Evolutionary conservation across 2,329 filamentous ascomycete genomes (phyloP).

Genomic region (Colletotrichum destructivum): DNA sequence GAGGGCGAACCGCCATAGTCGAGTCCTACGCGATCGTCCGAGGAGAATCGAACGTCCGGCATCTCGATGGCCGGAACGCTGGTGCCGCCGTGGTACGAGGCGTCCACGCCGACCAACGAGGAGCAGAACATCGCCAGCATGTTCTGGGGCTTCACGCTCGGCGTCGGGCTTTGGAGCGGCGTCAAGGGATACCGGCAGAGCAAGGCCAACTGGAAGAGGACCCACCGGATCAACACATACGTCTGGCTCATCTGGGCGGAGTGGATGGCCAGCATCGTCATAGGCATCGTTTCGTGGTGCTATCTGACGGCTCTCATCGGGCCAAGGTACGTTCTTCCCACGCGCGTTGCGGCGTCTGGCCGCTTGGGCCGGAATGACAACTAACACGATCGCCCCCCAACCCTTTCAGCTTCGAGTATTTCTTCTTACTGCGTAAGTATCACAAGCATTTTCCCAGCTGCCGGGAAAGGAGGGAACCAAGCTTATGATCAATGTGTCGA

Average conservation of each 20-base stretch:
- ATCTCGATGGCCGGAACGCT: conserved; percentile 34
- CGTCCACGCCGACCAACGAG: conserved; percentile 32
- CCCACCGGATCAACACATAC: conserved; percentile 54
- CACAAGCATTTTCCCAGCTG: too few species aligned
- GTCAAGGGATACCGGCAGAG: conserved; percentile 56
- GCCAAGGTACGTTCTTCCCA: conserved; percentile 46
- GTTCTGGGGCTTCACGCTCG: conserved; percentile 55
- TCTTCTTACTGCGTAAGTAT: conserved; percentile 36
- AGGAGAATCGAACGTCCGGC: not conserved
- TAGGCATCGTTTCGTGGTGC: conserved; percentile 55
- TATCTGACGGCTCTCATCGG: conserved; percentile 52
- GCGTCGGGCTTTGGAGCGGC: conserved; percentile 52
- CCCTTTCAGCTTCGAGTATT: conserved; percentile 23
- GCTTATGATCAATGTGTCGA: not conserved
- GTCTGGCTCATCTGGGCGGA: conserved; percentile 59
- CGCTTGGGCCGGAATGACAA: too few species aligned
- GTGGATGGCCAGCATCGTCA: conserved; percentile 51
- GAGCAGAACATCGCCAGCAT: conserved; percentile 55
- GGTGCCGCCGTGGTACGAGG: conserved; percentile 37
- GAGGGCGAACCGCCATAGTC: conserved; percentile 10
- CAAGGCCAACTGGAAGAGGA: conserved; percentile 49
- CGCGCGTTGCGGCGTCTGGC: too few species aligned
- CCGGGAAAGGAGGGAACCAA: too few species aligned
- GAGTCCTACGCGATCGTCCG: not conserved
- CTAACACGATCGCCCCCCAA: not conserved